Evolutionary conservation across 2,329 filamentous ascomycete species (phyloP), one percentile per base, ranked within the genome.

Genomic region (Verticillium tricorpus): DNA sequence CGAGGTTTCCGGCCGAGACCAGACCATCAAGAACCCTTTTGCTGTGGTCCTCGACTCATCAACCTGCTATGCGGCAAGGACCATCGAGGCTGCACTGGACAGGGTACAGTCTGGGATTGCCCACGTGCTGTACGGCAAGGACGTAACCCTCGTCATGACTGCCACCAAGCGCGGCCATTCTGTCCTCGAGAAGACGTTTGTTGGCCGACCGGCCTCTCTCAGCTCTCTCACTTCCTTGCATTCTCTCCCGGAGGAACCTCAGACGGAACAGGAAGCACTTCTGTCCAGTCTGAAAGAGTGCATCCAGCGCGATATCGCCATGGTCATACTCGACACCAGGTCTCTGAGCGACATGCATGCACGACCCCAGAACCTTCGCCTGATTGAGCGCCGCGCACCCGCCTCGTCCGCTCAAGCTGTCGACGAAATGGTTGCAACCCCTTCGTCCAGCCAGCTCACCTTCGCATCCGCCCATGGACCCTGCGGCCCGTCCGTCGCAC

Each of bases 141-240:
- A 81, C 28, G 74, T 78, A 45, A 75, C 78, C 5, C 73, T 83
- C 58, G 80, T 77, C 25, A 72, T 85, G 68, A 77, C 75, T 2
- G 78, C 79, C 7, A 75, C 81, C 65, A 85, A 85, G 67, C 77
- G 82, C 54, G 82, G 82, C 0, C 82, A 85, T 61, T 76, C 82
- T 25, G 75, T 85, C 15, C 63, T 83, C n/a, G 78, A 82, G 68
- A 81, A 81, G 65, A 77, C 77, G 5, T 71, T 83, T 9, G 73
- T 79, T 14, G 75, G 79, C n/a, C 66, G 61, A 60, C 59, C 64
- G 55, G 28, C 45, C 19, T 52, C 45, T 22, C 45, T 52, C n/a
- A 52, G 19, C 19, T 52, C 45, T 25, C 45, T 52, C 19, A 52
- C 19, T 25, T 52, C 45, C 12, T 14, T 52, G n/a, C 45, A 52